Evolutionary conservation across 176 grass and related monocot genomes (phyloP).

Genomic region (Alopecurus myosuroides): DNA sequence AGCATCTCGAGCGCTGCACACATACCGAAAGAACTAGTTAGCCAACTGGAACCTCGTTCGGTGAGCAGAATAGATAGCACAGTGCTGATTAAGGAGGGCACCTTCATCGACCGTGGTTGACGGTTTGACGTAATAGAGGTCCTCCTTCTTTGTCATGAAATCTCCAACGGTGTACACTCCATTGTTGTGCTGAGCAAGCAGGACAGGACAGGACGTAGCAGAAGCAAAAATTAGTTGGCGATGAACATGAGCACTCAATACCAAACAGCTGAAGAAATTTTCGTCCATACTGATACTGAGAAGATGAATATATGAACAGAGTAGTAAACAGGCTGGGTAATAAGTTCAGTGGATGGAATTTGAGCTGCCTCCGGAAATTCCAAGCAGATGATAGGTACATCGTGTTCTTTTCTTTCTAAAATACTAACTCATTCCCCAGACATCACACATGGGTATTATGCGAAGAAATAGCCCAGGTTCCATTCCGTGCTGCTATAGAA

Average conservation of each 20-base stretch:
- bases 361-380: neutral
- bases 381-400: neutral
- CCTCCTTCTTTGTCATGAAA: constrained; percentile 76
- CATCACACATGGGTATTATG: neutral
- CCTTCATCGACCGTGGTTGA: constrained; percentile 70
- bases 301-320: neutral
- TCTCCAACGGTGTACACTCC: constrained; percentile 76
- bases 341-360: neutral
- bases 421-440: neutral
- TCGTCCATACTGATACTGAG: neutral
- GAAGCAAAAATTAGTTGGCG: neutral
- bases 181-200: constrained; percentile 49
- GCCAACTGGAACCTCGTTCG: neutral
- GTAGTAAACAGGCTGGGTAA: neutral
- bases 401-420: neutral
- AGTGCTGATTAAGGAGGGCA: neutral
- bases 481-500: neutral
- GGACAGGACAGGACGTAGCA: neutral
- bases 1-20: constrained; percentile 61
- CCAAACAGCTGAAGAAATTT: too few species aligned
- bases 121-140: constrained; percentile 58
- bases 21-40: neutral
- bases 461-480: neutral
- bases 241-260: neutral
- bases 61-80: neutral